Percentiles rank a stretch among this genome's conserved stretches.
These are phyloP conservation scores for Symbiodinium pilosum DNA, from an alignment of 73 alveolate genomes.

Conservation along the genomic window DNA sequence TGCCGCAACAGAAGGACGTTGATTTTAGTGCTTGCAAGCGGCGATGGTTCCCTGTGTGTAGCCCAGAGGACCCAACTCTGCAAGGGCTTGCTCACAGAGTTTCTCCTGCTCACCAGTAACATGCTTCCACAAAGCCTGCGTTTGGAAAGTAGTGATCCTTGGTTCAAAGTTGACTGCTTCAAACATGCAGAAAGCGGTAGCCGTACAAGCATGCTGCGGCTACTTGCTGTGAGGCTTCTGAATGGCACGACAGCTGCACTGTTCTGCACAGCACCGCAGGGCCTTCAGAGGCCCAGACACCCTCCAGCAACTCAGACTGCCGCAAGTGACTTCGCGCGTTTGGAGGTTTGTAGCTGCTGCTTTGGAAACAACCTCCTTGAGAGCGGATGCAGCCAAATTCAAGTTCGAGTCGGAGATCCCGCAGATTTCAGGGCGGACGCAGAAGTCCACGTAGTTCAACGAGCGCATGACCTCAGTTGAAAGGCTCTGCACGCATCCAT, in stretches of 20 bases:
- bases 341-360: neutral
- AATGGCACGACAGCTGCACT: neutral
- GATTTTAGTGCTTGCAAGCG: neutral
- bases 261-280: neutral
- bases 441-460: neutral
- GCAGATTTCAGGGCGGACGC: neutral
- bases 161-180: neutral
- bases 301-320: neutral
- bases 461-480: neutral
- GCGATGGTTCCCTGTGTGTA: conserved; percentile 8
- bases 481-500: neutral
- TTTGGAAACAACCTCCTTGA: neutral
- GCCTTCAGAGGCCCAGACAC: neutral
- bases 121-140: neutral
- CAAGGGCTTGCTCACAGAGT: neutral
- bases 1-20: neutral
- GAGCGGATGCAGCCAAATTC: neutral
- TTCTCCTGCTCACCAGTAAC: neutral
- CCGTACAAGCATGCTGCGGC: neutral
- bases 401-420: neutral
- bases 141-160: neutral
- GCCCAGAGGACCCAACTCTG: conserved; percentile 33
- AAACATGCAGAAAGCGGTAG: neutral
- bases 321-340: neutral
- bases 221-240: neutral